Conservation (phyloP, 345 rosid genomes). For the Streptanthus diversifolius region DNA sequence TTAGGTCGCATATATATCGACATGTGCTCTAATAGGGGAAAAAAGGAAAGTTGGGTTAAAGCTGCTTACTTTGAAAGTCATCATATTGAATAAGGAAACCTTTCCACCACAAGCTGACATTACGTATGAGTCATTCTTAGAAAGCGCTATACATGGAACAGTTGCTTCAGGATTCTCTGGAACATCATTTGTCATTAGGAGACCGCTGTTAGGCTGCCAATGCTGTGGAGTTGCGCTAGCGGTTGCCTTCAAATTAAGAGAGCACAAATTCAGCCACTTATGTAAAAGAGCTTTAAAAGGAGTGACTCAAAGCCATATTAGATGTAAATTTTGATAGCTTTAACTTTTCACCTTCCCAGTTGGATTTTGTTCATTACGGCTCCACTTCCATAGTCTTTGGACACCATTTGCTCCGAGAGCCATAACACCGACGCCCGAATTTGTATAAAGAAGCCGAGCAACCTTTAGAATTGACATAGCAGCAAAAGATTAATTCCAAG, state of each 20-base stretch:
- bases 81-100: conserved; percentile 54
- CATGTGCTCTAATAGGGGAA: neutral
- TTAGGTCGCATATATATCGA: neutral
- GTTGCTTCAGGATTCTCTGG: conserved; percentile 50
- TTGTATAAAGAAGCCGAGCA: conserved; percentile 54
- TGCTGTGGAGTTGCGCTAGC: conserved; percentile 56
- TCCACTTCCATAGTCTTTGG: conserved; percentile 58
- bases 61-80: conserved; percentile 48
- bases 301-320: neutral
- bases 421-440: conserved; percentile 47
- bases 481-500: neutral
- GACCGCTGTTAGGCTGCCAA: conserved; percentile 83
- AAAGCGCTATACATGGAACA: conserved; percentile 53
- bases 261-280: neutral
- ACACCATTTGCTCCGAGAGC: conserved; percentile 50
- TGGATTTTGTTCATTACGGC: conserved; percentile 50
- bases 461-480: conserved; percentile 35
- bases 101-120: conserved; percentile 64
- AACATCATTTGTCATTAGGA: conserved; percentile 68
- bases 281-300: neutral
- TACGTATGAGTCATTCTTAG: conserved; percentile 58
- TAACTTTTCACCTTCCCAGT: conserved; percentile 43
- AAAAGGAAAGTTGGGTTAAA: neutral
- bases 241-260: conserved; percentile 48
- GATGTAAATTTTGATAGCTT: neutral